Evolutionary conservation across 257 asterid genomes (phyloP).

Genomic region (Solanum dulcamara): DNA sequence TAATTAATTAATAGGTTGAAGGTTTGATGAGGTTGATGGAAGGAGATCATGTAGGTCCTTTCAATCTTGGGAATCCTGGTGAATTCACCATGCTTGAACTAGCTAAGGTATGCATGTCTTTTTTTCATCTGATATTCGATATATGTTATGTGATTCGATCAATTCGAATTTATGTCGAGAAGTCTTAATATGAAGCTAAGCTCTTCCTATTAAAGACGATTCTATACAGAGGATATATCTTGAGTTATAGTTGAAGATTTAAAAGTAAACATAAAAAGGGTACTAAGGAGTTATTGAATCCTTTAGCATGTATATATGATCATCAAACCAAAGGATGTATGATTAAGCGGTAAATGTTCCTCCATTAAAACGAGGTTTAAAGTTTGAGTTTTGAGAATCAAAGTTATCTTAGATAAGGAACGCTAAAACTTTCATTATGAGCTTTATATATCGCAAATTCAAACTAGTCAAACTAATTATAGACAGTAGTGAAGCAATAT

Average conservation of each 20-base stretch:
- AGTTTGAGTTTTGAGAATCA: background rate
- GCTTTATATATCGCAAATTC: background rate
- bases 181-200: background rate
- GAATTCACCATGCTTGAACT: slow-evolving; percentile 95
- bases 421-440: background rate
- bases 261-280: background rate
- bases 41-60: slow-evolving; percentile 88
- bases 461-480: background rate
- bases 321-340: background rate
- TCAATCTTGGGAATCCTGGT: slow-evolving; percentile 81
- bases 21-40: slow-evolving; percentile 80
- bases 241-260: background rate
- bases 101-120: slow-evolving; percentile 42
- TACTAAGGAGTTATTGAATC: background rate
- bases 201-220: background rate
- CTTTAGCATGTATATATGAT: background rate
- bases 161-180: background rate
- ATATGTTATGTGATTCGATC: background rate
- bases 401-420: background rate
- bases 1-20: slow-evolving; percentile 40
- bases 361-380: background rate
- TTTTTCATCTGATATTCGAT: background rate
- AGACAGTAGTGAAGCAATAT: background rate
- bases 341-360: background rate
- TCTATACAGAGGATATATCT: background rate